Conservation (phyloP, 2,329 filamentous ascomycete species). For the Apiospora kogelbergensis region DNA sequence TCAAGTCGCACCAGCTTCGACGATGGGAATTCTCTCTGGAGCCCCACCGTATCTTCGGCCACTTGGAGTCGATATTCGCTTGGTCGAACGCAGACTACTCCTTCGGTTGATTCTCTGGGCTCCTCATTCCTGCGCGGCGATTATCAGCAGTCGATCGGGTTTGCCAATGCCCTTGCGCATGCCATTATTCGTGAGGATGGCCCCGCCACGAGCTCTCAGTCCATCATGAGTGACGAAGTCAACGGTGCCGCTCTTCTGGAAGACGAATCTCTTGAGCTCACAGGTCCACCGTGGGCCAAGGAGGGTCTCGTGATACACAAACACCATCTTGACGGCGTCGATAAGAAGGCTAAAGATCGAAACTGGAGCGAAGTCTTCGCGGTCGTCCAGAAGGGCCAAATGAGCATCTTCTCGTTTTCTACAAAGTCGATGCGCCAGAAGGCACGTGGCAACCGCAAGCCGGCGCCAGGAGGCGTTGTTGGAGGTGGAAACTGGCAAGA, state of each 20-base stretch:
- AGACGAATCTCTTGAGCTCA: conserved; percentile 87
- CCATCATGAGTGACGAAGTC: conserved; percentile 60
- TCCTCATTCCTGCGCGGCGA: conserved; percentile 74
- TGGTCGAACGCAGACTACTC: conserved; percentile 85
- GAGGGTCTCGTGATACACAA: conserved; percentile 96
- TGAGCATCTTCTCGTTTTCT: conserved; percentile 94
- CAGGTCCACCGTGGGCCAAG: conserved; percentile 96
- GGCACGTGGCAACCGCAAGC: conserved; percentile 48
- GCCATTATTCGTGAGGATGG: conserved; percentile 90
- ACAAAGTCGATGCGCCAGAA: conserved; percentile 75
- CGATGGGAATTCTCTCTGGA: conserved; percentile 87
- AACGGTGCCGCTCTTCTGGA: conserved; percentile 72
- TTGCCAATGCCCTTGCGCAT: conserved; percentile 93
- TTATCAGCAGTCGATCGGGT: conserved; percentile 95
- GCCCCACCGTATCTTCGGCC: conserved; percentile 79
- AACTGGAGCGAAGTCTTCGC: conserved; percentile 96
- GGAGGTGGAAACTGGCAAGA: conserved; percentile 98
- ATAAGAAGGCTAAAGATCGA: conserved; percentile 90
- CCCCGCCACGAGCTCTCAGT: conserved; percentile 51
- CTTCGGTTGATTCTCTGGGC: conserved; percentile 88
- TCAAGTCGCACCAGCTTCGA: conserved; percentile 95
- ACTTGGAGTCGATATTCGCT: conserved; percentile 95
- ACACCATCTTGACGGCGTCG: conserved; percentile 86
- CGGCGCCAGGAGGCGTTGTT: conserved; percentile 63
- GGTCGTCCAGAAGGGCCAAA: conserved; percentile 90